Base-by-base conservation (phyloP, 805 yeast species). In the Teunomyces kruisii region DNA sequence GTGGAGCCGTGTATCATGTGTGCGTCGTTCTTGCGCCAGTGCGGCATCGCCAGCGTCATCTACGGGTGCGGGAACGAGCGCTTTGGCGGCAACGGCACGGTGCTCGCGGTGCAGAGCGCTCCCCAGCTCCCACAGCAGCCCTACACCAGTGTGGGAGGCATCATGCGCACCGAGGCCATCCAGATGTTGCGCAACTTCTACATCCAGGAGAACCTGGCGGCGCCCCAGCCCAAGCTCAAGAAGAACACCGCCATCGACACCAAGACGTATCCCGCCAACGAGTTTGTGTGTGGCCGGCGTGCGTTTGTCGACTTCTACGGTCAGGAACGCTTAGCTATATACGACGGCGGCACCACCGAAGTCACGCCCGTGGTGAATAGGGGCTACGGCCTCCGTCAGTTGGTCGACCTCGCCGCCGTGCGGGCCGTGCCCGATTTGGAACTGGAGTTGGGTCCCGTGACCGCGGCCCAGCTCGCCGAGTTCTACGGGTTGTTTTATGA, bases 1-100 rank as follows among this genome's bases (percentile, higher is more conserved):
- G 97, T 94, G 0, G 99, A 94, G 64, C 99, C 99, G 0, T 94
- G 99, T 61, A 86, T 94, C 6, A 94, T 94, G 99, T 94, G 99
- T 69, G 98, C 97, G 0, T 82, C 94, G 32, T 90, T 96, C 2
- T 66, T 94, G 32, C 76, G 91, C 47, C 99, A 94, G 55, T 62
- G 91, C 38, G 84, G 86, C 1, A 80, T 94, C 9, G 65, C 79
- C 26, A 70, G 72, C 32, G 96, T 92, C 1, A 82, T 83, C 38
- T 94, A 88, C 57, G 98, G 99, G 0, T 91, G 97, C 58, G 94
- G 89, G 0, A 94, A 94, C 61, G 98, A 92, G 50, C 67, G 98
- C 38, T 94, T 94, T 67, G 99, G 99, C 0, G 98, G 99, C 0
- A 91, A 91, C 62, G 98, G 98, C 0, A 84, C 96, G 0, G 94